These are phyloP conservation scores for Pinus taeda DNA, from an alignment of 75 land plant genomes.

Conservation along the genomic window DNA sequence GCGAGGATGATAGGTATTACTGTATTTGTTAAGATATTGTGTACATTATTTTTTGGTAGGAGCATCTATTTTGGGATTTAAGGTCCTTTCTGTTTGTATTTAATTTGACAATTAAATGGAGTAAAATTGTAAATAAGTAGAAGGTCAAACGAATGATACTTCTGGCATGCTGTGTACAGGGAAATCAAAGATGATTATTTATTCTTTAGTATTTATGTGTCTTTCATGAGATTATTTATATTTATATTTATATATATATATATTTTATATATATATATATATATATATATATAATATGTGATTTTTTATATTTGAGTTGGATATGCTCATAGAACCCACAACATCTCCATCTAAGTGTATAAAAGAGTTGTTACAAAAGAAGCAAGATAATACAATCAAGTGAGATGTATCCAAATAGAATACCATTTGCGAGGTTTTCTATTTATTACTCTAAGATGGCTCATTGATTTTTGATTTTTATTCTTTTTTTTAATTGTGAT, in stretches of 20 bases:
- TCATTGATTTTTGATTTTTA: too few relatives aligned
- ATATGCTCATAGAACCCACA: conserved; percentile 78
- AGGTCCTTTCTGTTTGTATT: not conserved
- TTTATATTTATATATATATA: too few relatives aligned
- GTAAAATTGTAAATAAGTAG: too few relatives aligned
- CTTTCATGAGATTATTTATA: not conserved
- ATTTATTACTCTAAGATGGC: too few relatives aligned
- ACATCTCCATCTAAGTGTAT: conserved; percentile 57
- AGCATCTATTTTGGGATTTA: not conserved
- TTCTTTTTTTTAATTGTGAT: too few relatives aligned
- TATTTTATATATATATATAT: too few relatives aligned
- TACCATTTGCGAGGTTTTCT: conserved; percentile 53
- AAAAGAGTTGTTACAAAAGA: conserved; percentile 66
- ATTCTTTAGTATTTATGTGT: not conserved
- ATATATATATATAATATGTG: too few relatives aligned
- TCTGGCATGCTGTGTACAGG: not conserved
- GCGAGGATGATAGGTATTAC: conserved; percentile 74
- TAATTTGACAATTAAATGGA: not conserved
- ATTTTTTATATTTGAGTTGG: conserved; percentile 58
- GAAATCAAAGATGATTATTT: not conserved
- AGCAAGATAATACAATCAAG: conserved; percentile 40
- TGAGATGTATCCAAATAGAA: conserved; percentile 50
- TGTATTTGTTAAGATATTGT: too few relatives aligned
- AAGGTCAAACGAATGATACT: not conserved
- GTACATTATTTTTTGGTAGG: not conserved